Percentiles rank a stretch among this genome's conserved stretches.
phyloP scores from a whole-genome alignment of 495 filamentous ascomycete species.

The Penicillium manginii region DNA sequence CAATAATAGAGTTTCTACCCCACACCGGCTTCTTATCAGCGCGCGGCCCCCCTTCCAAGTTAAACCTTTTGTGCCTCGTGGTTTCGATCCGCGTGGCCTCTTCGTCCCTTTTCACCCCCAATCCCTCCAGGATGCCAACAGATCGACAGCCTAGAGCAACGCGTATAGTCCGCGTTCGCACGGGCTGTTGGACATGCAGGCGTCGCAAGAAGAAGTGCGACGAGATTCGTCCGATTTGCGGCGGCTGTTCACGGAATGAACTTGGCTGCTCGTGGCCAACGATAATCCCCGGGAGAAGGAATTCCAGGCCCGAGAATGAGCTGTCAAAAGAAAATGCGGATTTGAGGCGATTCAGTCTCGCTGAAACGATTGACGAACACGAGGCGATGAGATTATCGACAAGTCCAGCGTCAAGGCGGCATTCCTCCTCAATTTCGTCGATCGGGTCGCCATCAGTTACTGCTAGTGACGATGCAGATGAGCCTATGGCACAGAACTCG shows the following conservation, averaged over 20 bases:
- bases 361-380: conserved; percentile 14
- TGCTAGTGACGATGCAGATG: conserved; percentile 4
- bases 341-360: conserved; percentile 11
- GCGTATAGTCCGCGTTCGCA: conserved; percentile 49
- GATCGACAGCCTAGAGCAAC: conserved; percentile 31
- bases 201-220: conserved; percentile 96
- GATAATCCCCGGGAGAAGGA: conserved; percentile 21
- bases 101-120: not conserved
- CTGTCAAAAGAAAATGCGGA: not conserved
- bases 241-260: conserved; percentile 47
- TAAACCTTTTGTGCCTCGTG: not conserved
- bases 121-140: conserved; percentile 30
- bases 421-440: conserved; percentile 26
- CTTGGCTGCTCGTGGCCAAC: conserved; percentile 39
- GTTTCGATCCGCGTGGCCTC: not conserved
- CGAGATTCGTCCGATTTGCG: conserved; percentile 77
- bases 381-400: conserved; percentile 11
- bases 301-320: conserved; percentile 15
- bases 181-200: conserved; percentile 83
- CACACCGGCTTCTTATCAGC: not conserved
- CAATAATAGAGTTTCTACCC: conserved; percentile 7
- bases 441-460: conserved; percentile 16
- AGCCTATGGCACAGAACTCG: conserved; percentile 1
- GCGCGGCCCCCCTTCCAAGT: not conserved
- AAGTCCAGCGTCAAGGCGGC: conserved; percentile 19